These are phyloP conservation scores for Talaromyces pinophilus DNA, from an alignment of 2,329 filamentous ascomycete species.

Conservation along the genomic window DNA sequence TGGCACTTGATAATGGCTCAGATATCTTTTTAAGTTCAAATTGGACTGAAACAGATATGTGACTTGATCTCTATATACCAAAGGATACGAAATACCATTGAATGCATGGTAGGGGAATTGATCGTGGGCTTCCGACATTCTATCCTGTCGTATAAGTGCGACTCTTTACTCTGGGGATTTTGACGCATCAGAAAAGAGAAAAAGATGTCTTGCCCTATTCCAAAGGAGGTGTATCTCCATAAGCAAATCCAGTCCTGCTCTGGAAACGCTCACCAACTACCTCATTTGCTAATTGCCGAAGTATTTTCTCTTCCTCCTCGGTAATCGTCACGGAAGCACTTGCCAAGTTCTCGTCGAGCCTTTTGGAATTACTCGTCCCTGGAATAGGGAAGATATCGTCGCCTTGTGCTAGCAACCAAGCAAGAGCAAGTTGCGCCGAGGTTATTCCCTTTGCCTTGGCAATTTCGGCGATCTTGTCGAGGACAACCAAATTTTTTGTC, in stretches of 20 bases:
- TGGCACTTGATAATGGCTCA: background rate
- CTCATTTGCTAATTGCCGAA: background rate
- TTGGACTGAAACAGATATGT: background rate
- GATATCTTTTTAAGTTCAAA: background rate
- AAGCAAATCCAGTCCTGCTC: conserved; percentile 24
- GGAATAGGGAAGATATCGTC: conserved; percentile 55
- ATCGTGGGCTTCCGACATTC: too few relatives aligned
- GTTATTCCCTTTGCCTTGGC: conserved; percentile 48
- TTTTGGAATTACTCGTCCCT: conserved; percentile 39
- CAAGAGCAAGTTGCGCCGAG: conserved; percentile 51
- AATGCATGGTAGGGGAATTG: too few relatives aligned
- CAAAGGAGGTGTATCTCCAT: conserved; percentile 26
- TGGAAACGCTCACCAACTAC: conserved; percentile 26
- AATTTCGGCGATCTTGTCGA: conserved; percentile 48
- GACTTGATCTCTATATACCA: background rate
- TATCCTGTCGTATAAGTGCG: too few relatives aligned
- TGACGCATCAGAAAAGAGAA: too few relatives aligned
- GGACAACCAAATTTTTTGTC: conserved; percentile 52
- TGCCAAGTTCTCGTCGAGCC: conserved; percentile 44
- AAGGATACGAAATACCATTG: too few relatives aligned
- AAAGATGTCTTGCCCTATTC: too few relatives aligned
- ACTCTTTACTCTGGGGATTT: too few relatives aligned
- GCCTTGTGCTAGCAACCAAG: conserved; percentile 51
- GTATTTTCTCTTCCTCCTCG: background rate
- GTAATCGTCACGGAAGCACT: conserved; percentile 19